Evolutionary conservation across 2,329 filamentous ascomycete genomes (phyloP).

Genomic region (Xylariales sp.): DNA sequence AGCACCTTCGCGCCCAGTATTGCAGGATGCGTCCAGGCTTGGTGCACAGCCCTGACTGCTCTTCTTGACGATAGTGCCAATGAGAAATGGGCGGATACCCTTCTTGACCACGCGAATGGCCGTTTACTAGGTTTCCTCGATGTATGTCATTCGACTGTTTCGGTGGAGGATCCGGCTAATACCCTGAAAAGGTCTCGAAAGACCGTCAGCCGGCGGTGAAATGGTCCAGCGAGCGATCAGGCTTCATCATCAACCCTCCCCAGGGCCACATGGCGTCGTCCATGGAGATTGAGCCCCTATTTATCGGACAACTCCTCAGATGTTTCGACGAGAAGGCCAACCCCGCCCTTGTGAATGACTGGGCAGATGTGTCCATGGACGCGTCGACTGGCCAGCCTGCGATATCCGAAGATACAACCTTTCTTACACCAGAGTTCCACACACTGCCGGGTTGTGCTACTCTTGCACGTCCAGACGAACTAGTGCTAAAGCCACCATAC

Average conservation of each 20-base stretch:
- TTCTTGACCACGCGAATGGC: constrained; percentile 32
- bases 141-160: not conserved
- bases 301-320: constrained; percentile 29
- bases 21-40: constrained; percentile 33
- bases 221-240: constrained; percentile 32
- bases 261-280: constrained; percentile 25
- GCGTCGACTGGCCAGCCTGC: constrained; percentile 18
- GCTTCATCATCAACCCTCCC: constrained; percentile 36
- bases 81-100: constrained; percentile 35
- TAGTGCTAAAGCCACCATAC: constrained; percentile 43
- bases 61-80: constrained; percentile 37
- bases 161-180: not conserved
- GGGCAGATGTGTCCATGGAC: constrained; percentile 38
- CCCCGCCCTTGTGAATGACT: constrained; percentile 31
- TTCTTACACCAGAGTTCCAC: constrained; percentile 14
- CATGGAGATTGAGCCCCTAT: constrained; percentile 30
- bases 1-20: constrained; percentile 32
- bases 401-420: constrained; percentile 5
- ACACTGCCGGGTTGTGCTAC: constrained; percentile 36
- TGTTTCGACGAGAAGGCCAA: constrained; percentile 27
- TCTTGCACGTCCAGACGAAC: constrained; percentile 42
- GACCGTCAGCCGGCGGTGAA: constrained; percentile 25
- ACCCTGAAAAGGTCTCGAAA: constrained; percentile 16
- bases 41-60: constrained; percentile 32
- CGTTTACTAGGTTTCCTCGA: constrained; percentile 32